These are phyloP conservation scores for Psilocybe azurescens DNA, from an alignment of 768 basidiomycete genomes.

Conservation along the genomic window DNA sequence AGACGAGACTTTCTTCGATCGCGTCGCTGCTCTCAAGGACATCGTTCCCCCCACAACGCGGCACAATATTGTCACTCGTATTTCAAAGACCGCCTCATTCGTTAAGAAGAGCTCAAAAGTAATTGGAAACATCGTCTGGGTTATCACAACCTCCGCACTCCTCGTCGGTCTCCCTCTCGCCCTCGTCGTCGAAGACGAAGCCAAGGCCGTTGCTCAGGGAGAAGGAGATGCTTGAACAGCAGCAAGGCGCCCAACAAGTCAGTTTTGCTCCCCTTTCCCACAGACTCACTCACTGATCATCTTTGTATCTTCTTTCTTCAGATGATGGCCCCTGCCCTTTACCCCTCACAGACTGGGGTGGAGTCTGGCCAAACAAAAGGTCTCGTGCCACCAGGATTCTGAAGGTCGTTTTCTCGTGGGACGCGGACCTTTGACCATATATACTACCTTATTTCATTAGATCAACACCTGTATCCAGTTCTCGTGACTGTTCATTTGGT, in stretches of 20 bases:
- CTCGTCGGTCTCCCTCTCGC: conserved; percentile 94
- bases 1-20: conserved; percentile 88
- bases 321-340: conserved; percentile 78
- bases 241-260: conserved; percentile 92
- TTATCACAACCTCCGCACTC: conserved; percentile 91
- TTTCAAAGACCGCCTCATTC: conserved; percentile 65
- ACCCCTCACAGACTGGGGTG: conserved; percentile 45
- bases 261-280: conserved; percentile 30
- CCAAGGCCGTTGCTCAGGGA: conserved; percentile 92
- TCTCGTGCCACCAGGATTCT: conserved; percentile 89
- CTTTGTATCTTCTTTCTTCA: conserved; percentile 33
- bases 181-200: conserved; percentile 94
- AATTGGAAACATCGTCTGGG: conserved; percentile 91
- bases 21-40: conserved; percentile 90
- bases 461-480: conserved; percentile 24
- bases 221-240: conserved; percentile 91
- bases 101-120: conserved; percentile 72
- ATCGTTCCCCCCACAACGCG: conserved; percentile 94
- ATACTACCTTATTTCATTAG: conserved; percentile 21
- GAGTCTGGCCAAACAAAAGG: conserved; percentile 52
- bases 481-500: conserved; percentile 27
- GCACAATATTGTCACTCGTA: conserved; percentile 66
- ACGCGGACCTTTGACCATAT: conserved; percentile 17
- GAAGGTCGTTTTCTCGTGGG: conserved; percentile 28
- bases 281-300: conserved; percentile 8